Evolutionary conservation across 805 yeast genomes (phyloP).

Genomic region (Schwanniomyces sp.): DNA sequence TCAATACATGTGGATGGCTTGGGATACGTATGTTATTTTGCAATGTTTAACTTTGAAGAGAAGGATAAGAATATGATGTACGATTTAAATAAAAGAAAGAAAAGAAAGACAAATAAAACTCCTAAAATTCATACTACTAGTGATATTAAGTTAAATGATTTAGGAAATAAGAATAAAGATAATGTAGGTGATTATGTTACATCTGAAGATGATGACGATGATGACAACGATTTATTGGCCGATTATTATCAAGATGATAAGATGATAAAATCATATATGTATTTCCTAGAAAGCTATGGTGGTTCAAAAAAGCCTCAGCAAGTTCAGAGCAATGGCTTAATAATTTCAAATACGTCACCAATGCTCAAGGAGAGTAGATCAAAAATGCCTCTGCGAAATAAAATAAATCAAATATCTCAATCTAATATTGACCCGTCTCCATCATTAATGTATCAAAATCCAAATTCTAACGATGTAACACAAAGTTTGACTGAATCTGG

Average conservation of each 20-base stretch:
- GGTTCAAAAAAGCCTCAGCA: slow-evolving; percentile 7
- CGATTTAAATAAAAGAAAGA: slow-evolving; percentile 21
- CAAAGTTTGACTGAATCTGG: slow-evolving; percentile 18
- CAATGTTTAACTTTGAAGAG: slow-evolving; percentile 82
- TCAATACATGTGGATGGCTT: slow-evolving; percentile 91
- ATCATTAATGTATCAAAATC: slow-evolving; percentile 11
- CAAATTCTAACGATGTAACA: background rate
- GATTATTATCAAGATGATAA: slow-evolving; percentile 67
- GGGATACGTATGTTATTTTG: slow-evolving; percentile 92
- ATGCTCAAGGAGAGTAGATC: background rate
- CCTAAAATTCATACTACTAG: slow-evolving; percentile 7
- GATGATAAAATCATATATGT: slow-evolving; percentile 87
- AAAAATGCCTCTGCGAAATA: background rate
- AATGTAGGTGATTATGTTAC: slow-evolving; percentile 6
- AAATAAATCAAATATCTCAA: slow-evolving; percentile 3
- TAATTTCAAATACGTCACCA: too few relatives aligned
- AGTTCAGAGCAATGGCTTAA: slow-evolving; percentile 1
- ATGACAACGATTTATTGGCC: slow-evolving; percentile 13
- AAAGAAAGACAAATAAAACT: slow-evolving; percentile 8
- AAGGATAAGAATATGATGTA: slow-evolving; percentile 47
- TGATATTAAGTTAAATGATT: slow-evolving; percentile 15
- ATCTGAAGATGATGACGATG: slow-evolving; percentile 11
- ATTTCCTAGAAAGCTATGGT: slow-evolving; percentile 82
- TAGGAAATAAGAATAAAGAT: slow-evolving; percentile 11
- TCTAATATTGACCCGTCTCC: slow-evolving; percentile 15